These are phyloP conservation scores for Vigna angularis DNA, from an alignment of 306 rosid genomes.

Conservation along the genomic window DNA sequence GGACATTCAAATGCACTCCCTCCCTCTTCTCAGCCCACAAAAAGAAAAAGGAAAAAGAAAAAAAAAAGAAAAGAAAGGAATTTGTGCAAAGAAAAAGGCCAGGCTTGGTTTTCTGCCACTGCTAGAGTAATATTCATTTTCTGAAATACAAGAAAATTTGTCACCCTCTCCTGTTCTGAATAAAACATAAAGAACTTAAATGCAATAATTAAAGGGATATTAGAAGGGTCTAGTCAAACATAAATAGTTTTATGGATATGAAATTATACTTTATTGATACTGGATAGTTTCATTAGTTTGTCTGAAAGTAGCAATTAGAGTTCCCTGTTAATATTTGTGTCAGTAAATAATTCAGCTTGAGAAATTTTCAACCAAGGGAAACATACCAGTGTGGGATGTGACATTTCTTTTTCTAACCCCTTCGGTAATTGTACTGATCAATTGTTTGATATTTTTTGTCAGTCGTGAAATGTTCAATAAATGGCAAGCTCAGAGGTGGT, in stretches of 20 bases:
- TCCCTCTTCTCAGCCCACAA: conserved; percentile 42
- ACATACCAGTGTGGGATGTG: neutral
- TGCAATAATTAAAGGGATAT: conserved; percentile 26
- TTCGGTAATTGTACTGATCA: conserved; percentile 40
- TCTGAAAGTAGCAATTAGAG: neutral
- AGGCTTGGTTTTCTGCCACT: conserved; percentile 37
- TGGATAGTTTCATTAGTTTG: conserved; percentile 16
- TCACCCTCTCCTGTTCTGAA: neutral
- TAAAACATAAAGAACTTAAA: conserved; percentile 21
- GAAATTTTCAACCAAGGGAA: neutral
- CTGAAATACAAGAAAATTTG: conserved; percentile 33
- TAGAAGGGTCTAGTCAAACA: conserved; percentile 19
- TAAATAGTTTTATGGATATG: conserved; percentile 15
- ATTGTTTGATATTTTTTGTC: conserved; percentile 46
- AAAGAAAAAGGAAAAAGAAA: conserved; percentile 29
- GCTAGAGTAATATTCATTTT: conserved; percentile 21
- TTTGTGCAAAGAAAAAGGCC: conserved; percentile 26
- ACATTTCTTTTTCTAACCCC: conserved; percentile 1
- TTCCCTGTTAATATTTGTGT: conserved; percentile 1
- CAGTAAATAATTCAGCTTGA: neutral
- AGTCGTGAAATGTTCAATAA: conserved; percentile 91
- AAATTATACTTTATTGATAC: conserved; percentile 25
- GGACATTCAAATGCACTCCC: conserved; percentile 47
- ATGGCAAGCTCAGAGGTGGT: conserved; percentile 99
- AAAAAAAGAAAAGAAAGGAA: conserved; percentile 33